Base-by-base conservation (phyloP, 129 eudicot genomes). In the sunflower (Helianthus annuus) region DNA sequence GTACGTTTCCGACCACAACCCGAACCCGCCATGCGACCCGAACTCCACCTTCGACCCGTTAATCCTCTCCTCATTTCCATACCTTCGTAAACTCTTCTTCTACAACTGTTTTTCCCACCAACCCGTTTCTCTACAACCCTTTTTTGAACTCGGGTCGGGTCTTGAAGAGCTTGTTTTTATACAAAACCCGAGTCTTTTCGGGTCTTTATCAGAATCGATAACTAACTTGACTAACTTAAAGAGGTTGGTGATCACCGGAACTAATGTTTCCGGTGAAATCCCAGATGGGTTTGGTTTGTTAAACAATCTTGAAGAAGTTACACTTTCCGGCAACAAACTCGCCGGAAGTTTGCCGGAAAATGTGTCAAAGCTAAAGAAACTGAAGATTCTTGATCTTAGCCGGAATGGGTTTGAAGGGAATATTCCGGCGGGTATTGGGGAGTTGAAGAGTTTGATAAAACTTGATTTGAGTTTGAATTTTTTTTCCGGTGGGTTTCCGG, bases 1-100 rank as follows among this genome's bases (percentile, higher is more conserved):
- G 17, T 84, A 60, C 81, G 86, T 91, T 19, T 91, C 97, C 0
- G 97, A 91, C 57, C 83, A 82, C 67, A 82, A 91, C 49, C 93
- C 93, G 0, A 91, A 91, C 77, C 91, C 97, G 16, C 89, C 96
- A 1, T 91, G 97, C 56, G 46, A 76, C 64, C 48, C 78, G 2
- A 75, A 73, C 55, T 78, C 93, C 34, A 74, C 83, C 16, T 49
- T 69, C 68, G 66, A 85, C 39, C 59, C 87, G 15, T 72, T 84
- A 13, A 17, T 83, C 38, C 52, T 81, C 1, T 34, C 79, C 0
- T 68, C 89, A 14, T 79, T 91, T n/a, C 45, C 78, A 0, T 76
- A 83, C 79, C 90, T 91, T 15, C 74, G 66, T 5, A 91, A 89
- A 32, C 81, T 91, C 38, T 79, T 91, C 62, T 86, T 91, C 81